A percentile compares a stretch with the other conserved stretches of the same genome.
These are phyloP conservation scores for Barbatosphaeria neglecta DNA, from an alignment of 495 filamentous ascomycete species.

Conservation along the genomic window DNA sequence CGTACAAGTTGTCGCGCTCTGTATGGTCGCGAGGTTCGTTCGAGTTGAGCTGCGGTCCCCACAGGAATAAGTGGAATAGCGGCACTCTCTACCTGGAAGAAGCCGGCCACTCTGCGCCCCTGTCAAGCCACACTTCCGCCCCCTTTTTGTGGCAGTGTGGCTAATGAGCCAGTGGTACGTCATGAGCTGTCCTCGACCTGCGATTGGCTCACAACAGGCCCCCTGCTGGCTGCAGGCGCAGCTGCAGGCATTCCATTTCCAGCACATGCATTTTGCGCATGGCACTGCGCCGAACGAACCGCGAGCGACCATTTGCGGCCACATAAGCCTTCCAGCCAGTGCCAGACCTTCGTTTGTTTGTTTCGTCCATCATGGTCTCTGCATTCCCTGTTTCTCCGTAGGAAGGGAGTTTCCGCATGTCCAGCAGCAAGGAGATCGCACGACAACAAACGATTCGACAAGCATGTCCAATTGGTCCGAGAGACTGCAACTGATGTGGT, in stretches of 20 bases:
- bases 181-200: background rate
- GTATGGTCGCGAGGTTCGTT: too few relatives aligned
- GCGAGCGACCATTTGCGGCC: too few relatives aligned
- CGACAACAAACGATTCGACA: background rate
- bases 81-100: background rate
- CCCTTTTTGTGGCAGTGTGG: background rate
- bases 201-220: background rate
- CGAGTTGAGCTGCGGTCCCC: too few relatives aligned
- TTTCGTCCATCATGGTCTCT: background rate
- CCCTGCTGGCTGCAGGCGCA: background rate
- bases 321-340: too few relatives aligned
- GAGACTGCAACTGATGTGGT: background rate
- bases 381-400: background rate
- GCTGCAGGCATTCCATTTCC: background rate
- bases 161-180: background rate
- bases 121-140: background rate
- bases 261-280: background rate
- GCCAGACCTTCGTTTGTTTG: too few relatives aligned
- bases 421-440: background rate
- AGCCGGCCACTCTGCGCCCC: too few relatives aligned
- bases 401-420: too few relatives aligned
- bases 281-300: too few relatives aligned
- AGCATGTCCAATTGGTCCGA: background rate
- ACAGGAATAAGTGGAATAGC: background rate
- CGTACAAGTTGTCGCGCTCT: too few relatives aligned